Conservation (phyloP, 2,329 filamentous ascomycete species). For the Penicillium freii region DNA sequence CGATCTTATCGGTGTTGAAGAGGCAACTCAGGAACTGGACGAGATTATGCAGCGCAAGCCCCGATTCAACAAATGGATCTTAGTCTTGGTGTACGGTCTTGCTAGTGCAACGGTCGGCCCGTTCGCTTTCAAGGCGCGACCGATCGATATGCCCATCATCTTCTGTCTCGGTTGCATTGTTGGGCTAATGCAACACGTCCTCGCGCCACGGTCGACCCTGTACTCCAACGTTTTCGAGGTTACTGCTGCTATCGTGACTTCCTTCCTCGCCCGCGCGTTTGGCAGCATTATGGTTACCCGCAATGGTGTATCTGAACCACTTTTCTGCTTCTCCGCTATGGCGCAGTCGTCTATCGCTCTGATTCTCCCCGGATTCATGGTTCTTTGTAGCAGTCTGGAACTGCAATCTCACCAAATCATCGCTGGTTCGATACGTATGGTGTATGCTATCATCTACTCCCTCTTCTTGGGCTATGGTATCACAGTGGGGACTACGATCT, state of each 20-base stretch:
- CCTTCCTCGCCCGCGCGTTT: constrained; percentile 66
- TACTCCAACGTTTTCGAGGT: constrained; percentile 66
- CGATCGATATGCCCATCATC: constrained; percentile 75
- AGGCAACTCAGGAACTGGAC: constrained; percentile 47
- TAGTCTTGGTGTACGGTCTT: constrained; percentile 69
- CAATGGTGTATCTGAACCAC: constrained; percentile 35
- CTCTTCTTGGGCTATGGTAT: constrained; percentile 72
- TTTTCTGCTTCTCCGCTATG: constrained; percentile 72
- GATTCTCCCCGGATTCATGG: constrained; percentile 68
- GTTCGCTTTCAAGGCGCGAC: constrained; percentile 75
- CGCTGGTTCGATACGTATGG: constrained; percentile 71
- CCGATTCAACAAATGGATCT: constrained; percentile 55
- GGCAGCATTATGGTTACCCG: constrained; percentile 59
- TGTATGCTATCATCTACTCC: constrained; percentile 73
- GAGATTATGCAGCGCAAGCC: constrained; percentile 58
- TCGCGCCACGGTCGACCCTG: constrained; percentile 72
- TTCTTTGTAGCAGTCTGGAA: constrained; percentile 62
- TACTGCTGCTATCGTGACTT: constrained; percentile 63
- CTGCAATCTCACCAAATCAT: constrained; percentile 69
- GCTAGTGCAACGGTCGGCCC: constrained; percentile 75
- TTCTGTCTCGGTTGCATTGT: constrained; percentile 75
- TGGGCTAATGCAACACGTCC: constrained; percentile 71
- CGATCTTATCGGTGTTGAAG: constrained; percentile 49
- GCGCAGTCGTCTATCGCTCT: constrained; percentile 72
- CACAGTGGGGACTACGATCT: constrained; percentile 64